Base-by-base conservation (phyloP, 768 basidiomycete genomes). In the Krasilnikovozyma curviuscula region DNA sequence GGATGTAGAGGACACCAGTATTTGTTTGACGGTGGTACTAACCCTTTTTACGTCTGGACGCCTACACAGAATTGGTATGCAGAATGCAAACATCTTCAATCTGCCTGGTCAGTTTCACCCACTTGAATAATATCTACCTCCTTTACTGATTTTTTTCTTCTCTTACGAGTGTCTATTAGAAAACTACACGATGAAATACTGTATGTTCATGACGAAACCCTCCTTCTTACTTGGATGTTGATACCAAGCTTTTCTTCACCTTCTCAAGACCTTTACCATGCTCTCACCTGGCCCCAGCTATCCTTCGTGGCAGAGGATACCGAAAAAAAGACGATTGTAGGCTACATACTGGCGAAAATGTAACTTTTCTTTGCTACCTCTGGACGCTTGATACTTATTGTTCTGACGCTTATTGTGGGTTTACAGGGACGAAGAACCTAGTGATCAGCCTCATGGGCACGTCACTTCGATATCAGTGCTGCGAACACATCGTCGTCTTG, bases 291-390 rank as follows among this genome's bases (percentile, higher is more conserved):
- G 88, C 86, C 88, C 0, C 78, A 84, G 52, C 72, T 93, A 18
- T 89, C 84, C 7, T 91, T 81, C 57, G 85, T 95, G 6, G 88
- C 88, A 0, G 85, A 86, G 59, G 85, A 89, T 35, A 31, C 45
- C 56, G 72, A 76, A 57, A 78, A 82, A 58, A 86, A 86, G 1
- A 71, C 81, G 48, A 79, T 95, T 47, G 84, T 95, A 2, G 88
- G 88, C 27, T 95, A 95, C 62, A 88, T 91, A 30, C 68, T 95
- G n/a, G 85, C 83, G 2, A 89, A 89, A 65, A 91, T 93, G 88
- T 91, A 53, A 39, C 13, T n/a, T 13, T 38, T 50, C 34, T 39
- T 18, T 39, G 37, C 9, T 18, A 18, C n/a, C 37, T 39, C 37
- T 39, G 41, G 19, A 14, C 28, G 14, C 7, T 19, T 14, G 19